These are phyloP conservation scores for Cryphonectria nitschkei DNA, from an alignment of 2,329 filamentous ascomycete genomes.

Conservation along the genomic window DNA sequence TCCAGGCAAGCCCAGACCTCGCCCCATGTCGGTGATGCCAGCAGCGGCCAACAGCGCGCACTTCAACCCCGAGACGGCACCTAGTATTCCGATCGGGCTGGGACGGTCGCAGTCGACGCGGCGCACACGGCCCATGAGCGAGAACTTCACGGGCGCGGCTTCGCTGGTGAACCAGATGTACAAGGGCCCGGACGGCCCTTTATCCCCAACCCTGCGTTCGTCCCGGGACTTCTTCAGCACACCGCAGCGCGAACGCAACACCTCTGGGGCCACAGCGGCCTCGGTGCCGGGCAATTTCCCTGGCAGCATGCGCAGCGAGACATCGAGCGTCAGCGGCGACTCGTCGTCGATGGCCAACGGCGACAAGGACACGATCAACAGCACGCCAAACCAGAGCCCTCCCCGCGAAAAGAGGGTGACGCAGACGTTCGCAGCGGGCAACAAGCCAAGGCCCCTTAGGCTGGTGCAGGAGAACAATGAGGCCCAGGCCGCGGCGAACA, in stretches of 20 bases:
- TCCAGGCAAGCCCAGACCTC: conserved; percentile 48
- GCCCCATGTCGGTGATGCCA: conserved; percentile 62
- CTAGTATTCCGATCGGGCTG: conserved; percentile 71
- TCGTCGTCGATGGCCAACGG: conserved; percentile 53
- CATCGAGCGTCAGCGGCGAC: conserved; percentile 69
- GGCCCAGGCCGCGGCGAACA: conserved; percentile 50
- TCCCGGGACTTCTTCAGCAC: conserved; percentile 68
- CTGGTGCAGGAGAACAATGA: conserved; percentile 79
- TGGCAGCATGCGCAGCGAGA: conserved; percentile 66
- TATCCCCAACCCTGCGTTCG: conserved; percentile 63
- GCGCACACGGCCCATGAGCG: conserved; percentile 59
- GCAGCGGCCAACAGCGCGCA: conserved; percentile 44
- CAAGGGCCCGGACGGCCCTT: conserved; percentile 68
- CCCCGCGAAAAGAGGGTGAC: conserved; percentile 64
- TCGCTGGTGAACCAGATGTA: conserved; percentile 90
- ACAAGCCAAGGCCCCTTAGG: conserved; percentile 82
- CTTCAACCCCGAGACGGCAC: conserved; percentile 71
- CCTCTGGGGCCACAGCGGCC: conserved; percentile 52
- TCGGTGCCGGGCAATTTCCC: conserved; percentile 65
- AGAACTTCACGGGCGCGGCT: conserved; percentile 66
- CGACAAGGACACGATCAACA: conserved; percentile 50
- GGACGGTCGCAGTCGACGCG: conserved; percentile 58
- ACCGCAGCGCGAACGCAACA: conserved; percentile 35
- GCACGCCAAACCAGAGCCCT: conserved; percentile 52
- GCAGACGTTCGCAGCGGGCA: conserved; percentile 57